Evolutionary conservation across 257 asterid species (phyloP).

Genomic region (Gentiana straminea): DNA sequence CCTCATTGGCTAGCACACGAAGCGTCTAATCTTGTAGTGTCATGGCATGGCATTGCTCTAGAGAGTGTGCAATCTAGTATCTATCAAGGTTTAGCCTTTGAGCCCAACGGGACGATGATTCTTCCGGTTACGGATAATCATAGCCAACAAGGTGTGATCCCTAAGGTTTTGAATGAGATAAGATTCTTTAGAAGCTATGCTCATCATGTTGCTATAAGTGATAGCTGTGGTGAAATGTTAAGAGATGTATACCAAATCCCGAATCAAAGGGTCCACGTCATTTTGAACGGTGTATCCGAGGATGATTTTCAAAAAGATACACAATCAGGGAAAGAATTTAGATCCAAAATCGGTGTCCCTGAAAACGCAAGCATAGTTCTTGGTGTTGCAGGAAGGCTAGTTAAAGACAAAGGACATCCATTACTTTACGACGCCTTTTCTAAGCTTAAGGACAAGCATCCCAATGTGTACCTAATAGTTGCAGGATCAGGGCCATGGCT

Average conservation of each 20-base stretch:
- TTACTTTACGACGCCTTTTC: slow-evolving; percentile 67
- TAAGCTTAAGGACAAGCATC: slow-evolving; percentile 31
- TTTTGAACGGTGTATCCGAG: slow-evolving; percentile 71
- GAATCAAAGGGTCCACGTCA: slow-evolving; percentile 58
- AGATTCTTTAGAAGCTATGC: slow-evolving; percentile 65
- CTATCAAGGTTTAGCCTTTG: slow-evolving; percentile 55
- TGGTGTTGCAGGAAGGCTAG: slow-evolving; percentile 85
- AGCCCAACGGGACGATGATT: slow-evolving; percentile 36
- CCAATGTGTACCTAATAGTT: slow-evolving; percentile 54
- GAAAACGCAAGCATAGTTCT: slow-evolving; percentile 59
- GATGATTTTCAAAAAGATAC: slow-evolving; percentile 48
- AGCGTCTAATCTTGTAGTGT: slow-evolving; percentile 55
- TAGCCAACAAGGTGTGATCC: slow-evolving; percentile 55
- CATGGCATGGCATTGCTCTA: slow-evolving; percentile 94
- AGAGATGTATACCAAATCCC: slow-evolving; percentile 88
- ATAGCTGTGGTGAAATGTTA: slow-evolving; percentile 86
- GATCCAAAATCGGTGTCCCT: slow-evolving; percentile 58
- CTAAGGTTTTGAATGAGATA: slow-evolving; percentile 66
- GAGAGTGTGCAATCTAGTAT: slow-evolving; percentile 81
- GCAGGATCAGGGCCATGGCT: slow-evolving; percentile 95
- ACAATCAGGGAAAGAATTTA: slow-evolving; percentile 30
- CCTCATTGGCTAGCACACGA: slow-evolving; percentile 52
- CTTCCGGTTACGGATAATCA: slow-evolving; percentile 30
- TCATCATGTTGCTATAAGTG: slow-evolving; percentile 86
- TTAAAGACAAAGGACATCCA: slow-evolving; percentile 91